Percentiles rank a stretch among this genome's conserved stretches.
phyloP scores from a whole-genome alignment of 2,329 filamentous ascomycete species.

The Orbilia quercus region DNA sequence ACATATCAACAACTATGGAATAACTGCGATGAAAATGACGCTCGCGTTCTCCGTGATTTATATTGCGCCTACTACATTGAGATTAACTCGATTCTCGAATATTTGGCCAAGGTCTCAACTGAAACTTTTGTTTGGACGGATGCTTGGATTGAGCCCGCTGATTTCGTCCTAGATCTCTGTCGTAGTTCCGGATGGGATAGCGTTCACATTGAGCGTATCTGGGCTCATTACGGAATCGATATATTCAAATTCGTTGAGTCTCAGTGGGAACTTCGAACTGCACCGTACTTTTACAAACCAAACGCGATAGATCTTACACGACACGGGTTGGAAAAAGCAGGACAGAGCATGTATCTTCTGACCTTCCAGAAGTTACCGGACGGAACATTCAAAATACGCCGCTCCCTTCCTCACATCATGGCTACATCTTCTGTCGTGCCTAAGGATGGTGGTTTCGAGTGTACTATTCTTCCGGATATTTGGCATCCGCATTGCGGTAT shows the following conservation, averaged over 20 bases:
- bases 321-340: background rate
- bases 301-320: slow-evolving; percentile 9
- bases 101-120: background rate
- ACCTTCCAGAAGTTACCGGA: slow-evolving; percentile 13
- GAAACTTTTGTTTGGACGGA: slow-evolving; percentile 23
- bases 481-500: slow-evolving; percentile 43
- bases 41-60: slow-evolving; percentile 27
- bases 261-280: slow-evolving; percentile 18
- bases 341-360: slow-evolving; percentile 25
- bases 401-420: slow-evolving; percentile 23
- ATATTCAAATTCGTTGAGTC: slow-evolving; percentile 37
- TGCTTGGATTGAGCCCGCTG: slow-evolving; percentile 23
- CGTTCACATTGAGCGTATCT: background rate
- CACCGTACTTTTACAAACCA: slow-evolving; percentile 20
- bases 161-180: slow-evolving; percentile 12
- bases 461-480: slow-evolving; percentile 16
- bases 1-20: slow-evolving; percentile 17
- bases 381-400: slow-evolving; percentile 16
- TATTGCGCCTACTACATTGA: slow-evolving; percentile 25
- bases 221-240: slow-evolving; percentile 30
- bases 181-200: background rate
- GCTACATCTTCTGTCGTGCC: background rate
- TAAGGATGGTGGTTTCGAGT: background rate
- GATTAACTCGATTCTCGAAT: slow-evolving; percentile 4
- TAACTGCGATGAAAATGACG: slow-evolving; percentile 15